These are phyloP conservation scores for Ceratorhiza oryzae-sativae DNA, from an alignment of 1,284 basidiomycete genomes.

Conservation along the genomic window DNA sequence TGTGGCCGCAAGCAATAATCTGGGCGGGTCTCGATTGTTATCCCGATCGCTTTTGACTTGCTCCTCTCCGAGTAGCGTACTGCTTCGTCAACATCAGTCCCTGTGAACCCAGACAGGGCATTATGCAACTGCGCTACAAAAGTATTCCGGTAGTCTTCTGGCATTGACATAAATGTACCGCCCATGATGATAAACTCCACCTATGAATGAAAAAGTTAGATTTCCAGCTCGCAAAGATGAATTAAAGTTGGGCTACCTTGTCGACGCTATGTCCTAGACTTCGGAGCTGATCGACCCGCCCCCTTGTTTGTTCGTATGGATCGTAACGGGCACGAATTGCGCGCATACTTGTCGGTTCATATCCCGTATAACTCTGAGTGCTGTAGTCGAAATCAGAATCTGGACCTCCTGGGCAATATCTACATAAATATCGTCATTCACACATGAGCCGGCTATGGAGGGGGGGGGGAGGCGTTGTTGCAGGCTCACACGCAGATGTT, in stretches of 20 bases:
- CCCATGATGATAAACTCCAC: slow-evolving; percentile 99
- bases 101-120: slow-evolving; percentile 93
- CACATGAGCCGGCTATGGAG: too few relatives aligned
- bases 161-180: slow-evolving; percentile 99
- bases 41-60: slow-evolving; percentile 98
- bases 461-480: slow-evolving; percentile 28
- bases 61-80: slow-evolving; percentile 96
- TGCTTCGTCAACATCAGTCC: slow-evolving; percentile 95
- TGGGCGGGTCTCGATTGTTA: slow-evolving; percentile 98
- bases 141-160: slow-evolving; percentile 91
- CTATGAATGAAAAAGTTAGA: slow-evolving; percentile 52
- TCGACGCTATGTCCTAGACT: slow-evolving; percentile 96
- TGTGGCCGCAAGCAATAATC: slow-evolving; percentile 99
- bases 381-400: slow-evolving; percentile 99
- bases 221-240: too few relatives aligned
- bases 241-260: slow-evolving; percentile 65
- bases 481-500: slow-evolving; percentile 92
- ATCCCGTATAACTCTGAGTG: slow-evolving; percentile 97
- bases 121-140: slow-evolving; percentile 98
- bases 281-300: slow-evolving; percentile 94
- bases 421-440: slow-evolving; percentile 49
- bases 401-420: slow-evolving; percentile 99
- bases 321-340: slow-evolving; percentile 98
- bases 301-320: slow-evolving; percentile 96
- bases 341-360: slow-evolving; percentile 98